These are phyloP conservation scores for Knufia fluminis DNA, from an alignment of 2,329 filamentous ascomycete genomes.

Conservation along the genomic window DNA sequence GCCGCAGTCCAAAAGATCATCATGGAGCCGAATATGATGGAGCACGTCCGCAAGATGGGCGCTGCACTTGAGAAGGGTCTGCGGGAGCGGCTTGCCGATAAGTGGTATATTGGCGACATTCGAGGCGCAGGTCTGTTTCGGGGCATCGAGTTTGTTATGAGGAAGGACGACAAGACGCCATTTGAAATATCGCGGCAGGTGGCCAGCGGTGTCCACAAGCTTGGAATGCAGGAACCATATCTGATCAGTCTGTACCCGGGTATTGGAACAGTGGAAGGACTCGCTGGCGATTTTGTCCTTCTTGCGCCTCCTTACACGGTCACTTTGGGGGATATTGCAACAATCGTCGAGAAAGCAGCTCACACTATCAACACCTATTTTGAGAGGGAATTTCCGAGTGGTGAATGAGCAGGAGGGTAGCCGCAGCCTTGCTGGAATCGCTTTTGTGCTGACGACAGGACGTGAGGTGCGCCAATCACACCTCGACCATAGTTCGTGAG, in stretches of 20 bases:
- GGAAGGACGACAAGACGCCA: slow-evolving; percentile 46
- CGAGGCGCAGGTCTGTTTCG: slow-evolving; percentile 51
- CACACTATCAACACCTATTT: slow-evolving; percentile 37
- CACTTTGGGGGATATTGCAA: slow-evolving; percentile 38
- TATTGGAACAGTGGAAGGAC: slow-evolving; percentile 42
- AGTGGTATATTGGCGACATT: slow-evolving; percentile 48
- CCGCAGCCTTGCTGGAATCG: too few species aligned
- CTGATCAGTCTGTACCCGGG: slow-evolving; percentile 40
- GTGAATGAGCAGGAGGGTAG: background rate
- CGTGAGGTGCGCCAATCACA: background rate
- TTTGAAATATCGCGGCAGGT: slow-evolving; percentile 39
- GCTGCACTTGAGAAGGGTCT: slow-evolving; percentile 33
- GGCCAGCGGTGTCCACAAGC: slow-evolving; percentile 38
- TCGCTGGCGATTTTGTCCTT: slow-evolving; percentile 45
- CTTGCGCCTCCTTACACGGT: slow-evolving; percentile 47
- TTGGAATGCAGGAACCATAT: slow-evolving; percentile 32
- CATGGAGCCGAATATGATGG: slow-evolving; percentile 40
- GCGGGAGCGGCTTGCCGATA: slow-evolving; percentile 33
- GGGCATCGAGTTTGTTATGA: slow-evolving; percentile 51
- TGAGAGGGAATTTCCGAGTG: slow-evolving; percentile 2
- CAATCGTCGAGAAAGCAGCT: slow-evolving; percentile 44
- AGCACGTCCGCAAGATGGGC: slow-evolving; percentile 31
- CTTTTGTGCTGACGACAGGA: too few species aligned
- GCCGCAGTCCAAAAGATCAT: slow-evolving; percentile 45
- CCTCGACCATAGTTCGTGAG: background rate